Conservation (phyloP, 2,329 filamentous ascomycete species). For the Aspergillus texensis region DNA sequence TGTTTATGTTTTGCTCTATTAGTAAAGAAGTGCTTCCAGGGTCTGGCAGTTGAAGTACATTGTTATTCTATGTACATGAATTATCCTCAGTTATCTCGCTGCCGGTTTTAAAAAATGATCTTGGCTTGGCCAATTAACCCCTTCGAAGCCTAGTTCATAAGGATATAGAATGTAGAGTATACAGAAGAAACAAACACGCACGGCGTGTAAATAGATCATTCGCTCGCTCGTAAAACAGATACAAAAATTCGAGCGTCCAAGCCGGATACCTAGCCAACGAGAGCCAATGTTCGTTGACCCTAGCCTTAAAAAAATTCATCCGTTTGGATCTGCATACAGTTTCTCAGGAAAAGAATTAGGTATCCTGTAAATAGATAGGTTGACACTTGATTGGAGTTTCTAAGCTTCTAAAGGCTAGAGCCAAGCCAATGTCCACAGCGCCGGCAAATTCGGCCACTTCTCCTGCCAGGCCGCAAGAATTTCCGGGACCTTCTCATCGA, state of each 20-base stretch:
- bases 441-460: conserved; percentile 86
- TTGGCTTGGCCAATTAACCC: neutral
- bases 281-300: no score
- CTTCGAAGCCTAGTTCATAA: neutral
- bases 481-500: conserved; percentile 92
- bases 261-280: neutral
- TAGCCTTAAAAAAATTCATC: neutral
- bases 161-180: neutral
- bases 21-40: neutral
- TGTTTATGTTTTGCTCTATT: neutral
- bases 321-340: neutral
- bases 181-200: neutral
- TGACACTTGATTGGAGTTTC: neutral
- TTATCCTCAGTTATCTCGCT: neutral
- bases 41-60: neutral
- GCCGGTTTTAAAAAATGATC: neutral
- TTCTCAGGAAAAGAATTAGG: neutral
- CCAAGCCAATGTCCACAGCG: conserved; percentile 94
- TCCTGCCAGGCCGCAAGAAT: conserved; percentile 93
- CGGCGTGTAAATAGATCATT: neutral
- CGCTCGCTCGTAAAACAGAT: neutral
- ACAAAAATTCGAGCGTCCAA: no score
- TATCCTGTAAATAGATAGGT: neutral
- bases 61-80: neutral
- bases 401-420: conserved; percentile 57